Conservation (phyloP, 805 yeast species). For the Teunomyces kruisii region DNA sequence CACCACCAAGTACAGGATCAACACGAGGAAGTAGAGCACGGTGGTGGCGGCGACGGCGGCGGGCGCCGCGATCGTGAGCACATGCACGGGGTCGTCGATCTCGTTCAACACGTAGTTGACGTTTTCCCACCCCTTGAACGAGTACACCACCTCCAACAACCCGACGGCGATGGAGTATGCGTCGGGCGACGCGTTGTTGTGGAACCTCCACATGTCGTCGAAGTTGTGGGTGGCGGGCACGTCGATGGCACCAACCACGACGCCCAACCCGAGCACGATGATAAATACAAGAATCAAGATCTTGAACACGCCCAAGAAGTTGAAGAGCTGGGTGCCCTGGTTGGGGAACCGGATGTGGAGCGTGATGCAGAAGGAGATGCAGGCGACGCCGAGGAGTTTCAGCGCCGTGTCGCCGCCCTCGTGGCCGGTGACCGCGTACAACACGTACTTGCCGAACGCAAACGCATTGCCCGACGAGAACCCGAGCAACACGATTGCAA, state of each 20-base stretch:
- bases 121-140: conserved; percentile 72
- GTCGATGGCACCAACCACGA: conserved; percentile 29
- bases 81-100: conserved; percentile 54
- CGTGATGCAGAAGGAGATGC: conserved; percentile 45
- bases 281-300: conserved; percentile 50
- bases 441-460: conserved; percentile 62
- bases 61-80: conserved; percentile 62
- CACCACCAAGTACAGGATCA: conserved; percentile 57
- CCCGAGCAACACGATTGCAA: conserved; percentile 56
- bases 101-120: conserved; percentile 64
- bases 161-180: conserved; percentile 56
- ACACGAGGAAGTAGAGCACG: conserved; percentile 53
- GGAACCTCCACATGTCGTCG: conserved; percentile 34
- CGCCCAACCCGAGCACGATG: conserved; percentile 47
- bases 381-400: conserved; percentile 50
- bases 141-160: conserved; percentile 56
- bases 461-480: conserved; percentile 63
- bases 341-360: conserved; percentile 51
- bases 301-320: conserved; percentile 54
- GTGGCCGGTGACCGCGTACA: conserved; percentile 34
- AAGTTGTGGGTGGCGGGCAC: conserved; percentile 22
- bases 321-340: conserved; percentile 52
- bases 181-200: conserved; percentile 23
- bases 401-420: conserved; percentile 17
- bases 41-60: conserved; percentile 54